Base-by-base conservation (phyloP, 2,329 filamentous ascomycete species). In the Penicillium brevicompactum region DNA sequence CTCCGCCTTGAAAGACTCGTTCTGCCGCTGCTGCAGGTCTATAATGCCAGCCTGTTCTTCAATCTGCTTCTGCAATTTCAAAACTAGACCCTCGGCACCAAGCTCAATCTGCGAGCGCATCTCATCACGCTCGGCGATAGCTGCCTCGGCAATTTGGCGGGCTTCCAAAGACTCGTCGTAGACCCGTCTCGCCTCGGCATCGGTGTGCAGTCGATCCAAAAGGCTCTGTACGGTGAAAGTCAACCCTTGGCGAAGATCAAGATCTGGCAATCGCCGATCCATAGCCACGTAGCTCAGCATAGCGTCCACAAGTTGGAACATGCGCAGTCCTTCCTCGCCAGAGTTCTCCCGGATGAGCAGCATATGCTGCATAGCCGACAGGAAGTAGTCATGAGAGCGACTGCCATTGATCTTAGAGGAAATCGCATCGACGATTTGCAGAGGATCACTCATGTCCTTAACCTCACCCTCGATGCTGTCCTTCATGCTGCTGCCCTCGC, bases 221-320 rank as follows among this genome's bases (percentile, higher is more conserved):
- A 99, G 81, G 73, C 86, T 96, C 77, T 97, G 94, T 9, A 99
- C 94, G 0, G 93, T 97, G 68, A 97, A 97, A 73, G 96, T 97
- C 62, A 99, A 84, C 70, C 92, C 96, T 74, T 97, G 93, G 79
- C 97, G 97, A 56, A 99, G 84, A 73, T 99, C 94, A 87, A 97
- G 93, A 74, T 99, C 93, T 38, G 94, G 94, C 61, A 97, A 76
- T 60, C 94, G 85, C 69, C 94, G 86, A 74, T 99, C 94, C 93
- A 99, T 99, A 66, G 93, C 93, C 59, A 99, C 93, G 74, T 97
- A 97, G 75, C 92, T 96, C 62, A 99, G 86, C 92, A 97, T 97
- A n/a, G 91, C 88, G 75, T 99, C 94, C 27, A 97, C 92, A 27
- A 99, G 85, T 78, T 97, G 94, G 77, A 97, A 99, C 88, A 97